Percentiles rank a stretch among this genome's conserved stretches.
Evolutionary conservation across 2,329 filamentous ascomycete species (phyloP).

Genomic region (Hansfordia pulvinata): DNA sequence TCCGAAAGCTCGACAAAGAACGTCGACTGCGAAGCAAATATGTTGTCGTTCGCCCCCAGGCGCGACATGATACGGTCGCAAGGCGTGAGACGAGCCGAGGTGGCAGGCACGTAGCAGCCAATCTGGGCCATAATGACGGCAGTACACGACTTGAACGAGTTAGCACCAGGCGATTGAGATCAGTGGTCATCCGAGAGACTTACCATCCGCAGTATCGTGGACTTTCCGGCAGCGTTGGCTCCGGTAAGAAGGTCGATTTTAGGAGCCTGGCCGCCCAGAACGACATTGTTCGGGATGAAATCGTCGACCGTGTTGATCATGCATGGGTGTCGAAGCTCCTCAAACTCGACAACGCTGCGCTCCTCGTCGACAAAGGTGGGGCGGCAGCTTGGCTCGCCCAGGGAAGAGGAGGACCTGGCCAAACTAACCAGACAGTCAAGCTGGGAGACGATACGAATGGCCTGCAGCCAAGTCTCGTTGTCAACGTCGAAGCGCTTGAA

Average conservation of each 20-base stretch:
- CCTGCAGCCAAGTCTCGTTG: slow-evolving; percentile 73
- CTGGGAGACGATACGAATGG: slow-evolving; percentile 82
- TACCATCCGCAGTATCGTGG: slow-evolving; percentile 89
- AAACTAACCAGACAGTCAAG: slow-evolving; percentile 91
- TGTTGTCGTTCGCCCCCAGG: slow-evolving; percentile 95
- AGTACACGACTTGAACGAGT: slow-evolving; percentile 57
- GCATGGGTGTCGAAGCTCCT: slow-evolving; percentile 87
- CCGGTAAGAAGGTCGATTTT: slow-evolving; percentile 90
- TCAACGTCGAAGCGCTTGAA: slow-evolving; percentile 80
- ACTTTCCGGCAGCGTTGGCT: slow-evolving; percentile 95
- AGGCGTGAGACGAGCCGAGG: slow-evolving; percentile 71
- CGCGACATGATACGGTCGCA: slow-evolving; percentile 98
- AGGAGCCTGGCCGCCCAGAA: slow-evolving; percentile 63
- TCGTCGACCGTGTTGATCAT: slow-evolving; percentile 81
- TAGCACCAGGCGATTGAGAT: slow-evolving; percentile 39
- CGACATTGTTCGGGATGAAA: slow-evolving; percentile 93
- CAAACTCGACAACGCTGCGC: slow-evolving; percentile 79
- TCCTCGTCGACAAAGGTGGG: slow-evolving; percentile 78
- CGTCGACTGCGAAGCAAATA: slow-evolving; percentile 92
- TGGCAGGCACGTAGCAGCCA: slow-evolving; percentile 80
- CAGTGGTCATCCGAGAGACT: slow-evolving; percentile 14
- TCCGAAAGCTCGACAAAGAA: slow-evolving; percentile 97
- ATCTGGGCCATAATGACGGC: slow-evolving; percentile 97
- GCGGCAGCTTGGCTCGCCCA: slow-evolving; percentile 80
- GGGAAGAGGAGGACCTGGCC: slow-evolving; percentile 70